Evolutionary conservation across 2,329 filamentous ascomycete genomes (phyloP).

Genomic region (Colletotrichum acutatum): DNA sequence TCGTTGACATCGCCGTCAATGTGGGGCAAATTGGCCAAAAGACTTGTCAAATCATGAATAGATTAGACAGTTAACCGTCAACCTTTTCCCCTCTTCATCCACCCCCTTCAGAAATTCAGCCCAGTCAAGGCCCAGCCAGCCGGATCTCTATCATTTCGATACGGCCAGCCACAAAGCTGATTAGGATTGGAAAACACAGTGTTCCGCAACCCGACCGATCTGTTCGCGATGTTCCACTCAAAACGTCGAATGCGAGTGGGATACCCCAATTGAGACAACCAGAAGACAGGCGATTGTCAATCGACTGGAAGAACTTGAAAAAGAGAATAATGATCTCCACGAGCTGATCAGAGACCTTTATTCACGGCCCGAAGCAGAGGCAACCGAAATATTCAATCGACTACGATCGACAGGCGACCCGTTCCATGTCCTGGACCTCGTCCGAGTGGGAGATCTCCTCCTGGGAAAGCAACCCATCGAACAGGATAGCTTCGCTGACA

Average conservation of each 20-base stretch:
- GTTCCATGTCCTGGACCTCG: slow-evolving; percentile 12
- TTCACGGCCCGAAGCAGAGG: slow-evolving; percentile 4
- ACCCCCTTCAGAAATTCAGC: background rate
- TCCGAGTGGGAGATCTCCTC: slow-evolving; percentile 12
- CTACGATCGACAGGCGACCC: slow-evolving; percentile 20
- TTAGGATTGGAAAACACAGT: background rate
- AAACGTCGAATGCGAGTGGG: slow-evolving; percentile 20
- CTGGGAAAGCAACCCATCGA: background rate
- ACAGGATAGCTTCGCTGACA: background rate
- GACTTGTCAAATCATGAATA: slow-evolving; percentile 16
- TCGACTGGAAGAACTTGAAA: slow-evolving; percentile 13
- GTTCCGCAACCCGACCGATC: slow-evolving; percentile 25
- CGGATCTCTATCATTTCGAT: background rate
- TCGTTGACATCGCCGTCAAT: slow-evolving; percentile 7
- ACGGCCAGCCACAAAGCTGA: background rate
- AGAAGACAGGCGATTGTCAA: slow-evolving; percentile 11
- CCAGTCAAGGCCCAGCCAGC: no score
- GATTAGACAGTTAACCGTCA: background rate
- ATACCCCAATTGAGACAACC: slow-evolving; percentile 20
- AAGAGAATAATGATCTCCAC: slow-evolving; percentile 20
- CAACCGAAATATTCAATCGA: slow-evolving; percentile 15
- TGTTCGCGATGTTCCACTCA: slow-evolving; percentile 23
- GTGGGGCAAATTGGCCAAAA: slow-evolving; percentile 9
- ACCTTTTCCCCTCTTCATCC: background rate
- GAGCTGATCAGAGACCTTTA: background rate